Evolutionary conservation across 176 grass and related monocot species (phyloP), one percentile per base, ranked within the genome.

Genomic region (Oryza meyeriana): DNA sequence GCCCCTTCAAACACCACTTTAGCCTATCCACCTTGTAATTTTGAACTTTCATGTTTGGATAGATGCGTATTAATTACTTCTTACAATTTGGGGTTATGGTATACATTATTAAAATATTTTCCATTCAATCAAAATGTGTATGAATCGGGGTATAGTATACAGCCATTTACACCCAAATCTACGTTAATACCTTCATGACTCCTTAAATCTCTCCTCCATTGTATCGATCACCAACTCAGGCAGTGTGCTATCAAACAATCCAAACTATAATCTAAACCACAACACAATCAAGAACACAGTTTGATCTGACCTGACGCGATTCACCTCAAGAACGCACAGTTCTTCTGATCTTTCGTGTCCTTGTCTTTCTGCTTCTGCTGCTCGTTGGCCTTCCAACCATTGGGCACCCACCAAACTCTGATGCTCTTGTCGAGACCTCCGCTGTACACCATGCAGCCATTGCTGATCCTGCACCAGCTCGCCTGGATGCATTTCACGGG

Each of bases 351-450:
- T 12, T 82, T 78, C 12, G 5, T 47, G 29, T 34, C 40, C 12
- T 81, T 81, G 6, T 81, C 57, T 44, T 52, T 9, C 52, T 40
- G 71, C 20, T 45, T 27, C 52, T 74, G 28, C 9, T 66, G 85
- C 3, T 69, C 58, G n/a, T 39, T 65, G 58, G 2, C 59, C 22
- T 57, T 69, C 17, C 16, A 65, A 4, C 12, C 72, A 14, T 64
- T 42, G 1, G 92, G 81, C 67, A 92, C 91, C 96, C 96, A 99
- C 96, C 96, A 99, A 45, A 99, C 96, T 69, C 91, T 94, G 75
- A 99, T 90, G 82, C 69, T 99, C 85, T 89, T 95, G 57, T 99
- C 96, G 7, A 99, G 76, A 40, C 96, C 87, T 4, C 96, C 96
- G 72, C 89, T 94, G 79, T 95, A 95, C 77, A 99, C 76, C 89